Conservation (phyloP, 2,329 filamentous ascomycete genomes). For the Trichothecium roseum region DNA sequence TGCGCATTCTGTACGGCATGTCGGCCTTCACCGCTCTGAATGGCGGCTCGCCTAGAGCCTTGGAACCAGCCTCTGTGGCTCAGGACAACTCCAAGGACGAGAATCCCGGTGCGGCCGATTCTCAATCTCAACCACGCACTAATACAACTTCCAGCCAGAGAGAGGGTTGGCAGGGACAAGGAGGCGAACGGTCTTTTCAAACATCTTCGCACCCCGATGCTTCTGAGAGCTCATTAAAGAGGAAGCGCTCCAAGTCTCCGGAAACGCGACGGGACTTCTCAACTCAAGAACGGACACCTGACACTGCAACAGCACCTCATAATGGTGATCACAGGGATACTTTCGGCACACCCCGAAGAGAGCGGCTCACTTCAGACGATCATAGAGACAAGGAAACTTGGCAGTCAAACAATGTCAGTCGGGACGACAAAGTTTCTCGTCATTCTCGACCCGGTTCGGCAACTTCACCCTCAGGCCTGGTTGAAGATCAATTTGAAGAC, state of each 20-base stretch:
- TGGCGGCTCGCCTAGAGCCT: constrained; percentile 34
- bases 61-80: constrained; percentile 18
- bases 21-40: constrained; percentile 43
- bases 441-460: constrained; percentile 36
- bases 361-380: constrained; percentile 34
- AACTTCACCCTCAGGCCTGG: constrained; percentile 32
- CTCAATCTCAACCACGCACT: background rate
- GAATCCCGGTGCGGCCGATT: too few species aligned
- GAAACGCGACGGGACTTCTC: constrained; percentile 31
- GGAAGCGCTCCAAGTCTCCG: constrained; percentile 59
- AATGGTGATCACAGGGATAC: constrained; percentile 29
- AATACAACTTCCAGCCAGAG: constrained; percentile 16
- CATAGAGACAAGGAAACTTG: constrained; percentile 38
- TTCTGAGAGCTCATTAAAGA: constrained; percentile 43
- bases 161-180: constrained; percentile 25
- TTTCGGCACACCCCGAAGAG: constrained; percentile 31
- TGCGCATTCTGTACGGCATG: constrained; percentile 22
- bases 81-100: too few species aligned
- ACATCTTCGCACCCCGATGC: constrained; percentile 13
- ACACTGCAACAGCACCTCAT: constrained; percentile 16
- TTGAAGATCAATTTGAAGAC: constrained; percentile 39
- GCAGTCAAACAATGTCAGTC: constrained; percentile 34
- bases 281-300: constrained; percentile 22
- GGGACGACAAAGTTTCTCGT: constrained; percentile 35
- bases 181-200: constrained; percentile 19